Evolutionary conservation across 306 rosid genomes (phyloP).

Genomic region (Styphnolobium japonicum): DNA sequence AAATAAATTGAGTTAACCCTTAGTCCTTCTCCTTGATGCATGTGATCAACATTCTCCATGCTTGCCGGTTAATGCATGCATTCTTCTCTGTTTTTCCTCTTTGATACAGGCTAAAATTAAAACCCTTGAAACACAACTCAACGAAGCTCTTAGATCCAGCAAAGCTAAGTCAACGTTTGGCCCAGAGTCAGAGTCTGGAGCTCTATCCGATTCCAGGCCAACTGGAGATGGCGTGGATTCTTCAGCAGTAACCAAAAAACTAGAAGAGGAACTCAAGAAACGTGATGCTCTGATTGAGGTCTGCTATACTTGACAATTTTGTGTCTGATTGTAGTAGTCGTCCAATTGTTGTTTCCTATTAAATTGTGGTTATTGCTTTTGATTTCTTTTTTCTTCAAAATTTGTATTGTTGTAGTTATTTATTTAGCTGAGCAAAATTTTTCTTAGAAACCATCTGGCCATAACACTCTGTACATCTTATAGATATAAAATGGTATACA

Average conservation of each 20-base stretch:
- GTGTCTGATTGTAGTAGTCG: conserved; percentile 10
- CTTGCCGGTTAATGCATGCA: conserved; percentile 17
- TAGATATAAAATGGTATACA: not conserved
- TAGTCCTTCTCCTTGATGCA: conserved; percentile 2
- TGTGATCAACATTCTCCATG: not conserved
- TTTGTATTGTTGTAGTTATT: not conserved
- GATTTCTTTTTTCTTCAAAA: not conserved
- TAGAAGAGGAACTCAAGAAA: conserved; percentile 95
- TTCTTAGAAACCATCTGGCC: not conserved
- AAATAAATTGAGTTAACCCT: conserved; percentile 3
- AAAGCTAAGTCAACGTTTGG: conserved; percentile 40
- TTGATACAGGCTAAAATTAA: conserved; percentile 60
- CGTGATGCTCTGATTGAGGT: conserved; percentile 98
- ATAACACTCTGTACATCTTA: not conserved
- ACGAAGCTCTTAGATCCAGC: conserved; percentile 47
- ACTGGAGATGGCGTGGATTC: conserved; percentile 63
- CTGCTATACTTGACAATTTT: conserved; percentile 30
- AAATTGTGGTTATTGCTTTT: conserved; percentile 5
- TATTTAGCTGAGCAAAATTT: not conserved
- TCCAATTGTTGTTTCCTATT: not conserved
- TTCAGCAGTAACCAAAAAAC: conserved; percentile 72
- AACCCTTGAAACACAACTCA: conserved; percentile 68
- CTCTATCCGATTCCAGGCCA: conserved; percentile 45
- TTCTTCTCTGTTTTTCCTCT: conserved; percentile 17
- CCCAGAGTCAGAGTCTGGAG: conserved; percentile 47